Conservation (phyloP, 1,284 basidiomycete species). For the Leucoagaricus sp. region DNA sequence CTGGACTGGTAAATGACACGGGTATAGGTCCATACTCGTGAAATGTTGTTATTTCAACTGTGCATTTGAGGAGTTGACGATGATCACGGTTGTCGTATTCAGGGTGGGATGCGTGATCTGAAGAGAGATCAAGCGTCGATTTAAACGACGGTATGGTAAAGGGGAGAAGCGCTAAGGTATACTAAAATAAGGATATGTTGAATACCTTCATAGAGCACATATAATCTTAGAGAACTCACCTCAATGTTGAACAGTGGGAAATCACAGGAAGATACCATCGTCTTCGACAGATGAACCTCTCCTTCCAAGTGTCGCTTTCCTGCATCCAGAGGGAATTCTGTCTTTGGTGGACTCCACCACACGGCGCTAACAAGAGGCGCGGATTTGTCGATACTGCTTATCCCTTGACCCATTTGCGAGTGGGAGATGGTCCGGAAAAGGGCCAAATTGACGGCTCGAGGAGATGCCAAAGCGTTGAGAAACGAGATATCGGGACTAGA, state of each 20-base stretch:
- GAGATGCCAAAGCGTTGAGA: constrained; percentile 34
- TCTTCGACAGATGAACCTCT: constrained; percentile 41
- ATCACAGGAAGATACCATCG: constrained; percentile 38
- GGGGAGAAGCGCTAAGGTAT: not conserved
- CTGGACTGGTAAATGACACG: not conserved
- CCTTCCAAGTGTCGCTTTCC: constrained; percentile 35
- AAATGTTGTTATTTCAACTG: not conserved
- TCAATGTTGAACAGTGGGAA: constrained; percentile 39
- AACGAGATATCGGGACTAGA: constrained; percentile 32
- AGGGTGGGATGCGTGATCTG: too few relatives aligned
- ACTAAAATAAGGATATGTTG: not conserved
- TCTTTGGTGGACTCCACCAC: constrained; percentile 37
- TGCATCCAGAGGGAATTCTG: constrained; percentile 14
- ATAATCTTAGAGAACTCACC: constrained; percentile 26
- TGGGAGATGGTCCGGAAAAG: constrained; percentile 27
- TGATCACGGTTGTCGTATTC: not conserved
- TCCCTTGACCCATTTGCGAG: not conserved
- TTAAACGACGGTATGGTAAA: not conserved
- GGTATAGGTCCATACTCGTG: constrained; percentile 5
- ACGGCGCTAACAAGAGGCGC: constrained; percentile 31
- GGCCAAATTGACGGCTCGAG: constrained; percentile 31
- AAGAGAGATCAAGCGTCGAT: not conserved
- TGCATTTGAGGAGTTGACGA: not conserved
- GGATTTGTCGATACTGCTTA: not conserved
- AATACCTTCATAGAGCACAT: not conserved